These are phyloP conservation scores for Ogataea thermomethanolica DNA, from an alignment of 805 yeast genomes.

Conservation along the genomic window DNA sequence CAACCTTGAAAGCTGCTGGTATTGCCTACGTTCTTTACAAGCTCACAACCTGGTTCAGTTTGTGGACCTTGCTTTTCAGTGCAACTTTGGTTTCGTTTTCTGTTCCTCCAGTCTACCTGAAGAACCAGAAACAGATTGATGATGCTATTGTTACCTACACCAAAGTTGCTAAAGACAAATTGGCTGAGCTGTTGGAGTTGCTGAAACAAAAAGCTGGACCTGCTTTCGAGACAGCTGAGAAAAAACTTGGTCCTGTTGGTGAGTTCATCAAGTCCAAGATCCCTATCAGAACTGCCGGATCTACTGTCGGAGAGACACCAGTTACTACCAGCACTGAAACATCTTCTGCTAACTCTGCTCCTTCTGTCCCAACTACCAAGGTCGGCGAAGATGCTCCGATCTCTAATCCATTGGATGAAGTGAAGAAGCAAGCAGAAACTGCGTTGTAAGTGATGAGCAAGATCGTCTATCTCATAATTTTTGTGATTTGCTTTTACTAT, in stretches of 20 bases:
- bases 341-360: conserved; percentile 10
- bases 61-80: conserved; percentile 61
- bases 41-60: conserved; percentile 70
- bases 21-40: conserved; percentile 61
- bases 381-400: conserved; percentile 5
- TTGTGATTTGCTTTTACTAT: conserved; percentile 4
- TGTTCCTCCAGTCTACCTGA: conserved; percentile 68
- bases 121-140: conserved; percentile 76
- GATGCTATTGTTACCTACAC: conserved; percentile 48
- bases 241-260: conserved; percentile 66
- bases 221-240: conserved; percentile 51
- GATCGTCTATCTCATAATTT: neutral
- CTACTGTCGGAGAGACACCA: conserved; percentile 49
- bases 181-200: conserved; percentile 38
- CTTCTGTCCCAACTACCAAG: conserved; percentile 4
- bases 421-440: conserved; percentile 10
- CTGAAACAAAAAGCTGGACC: conserved; percentile 51
- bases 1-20: conserved; percentile 71
- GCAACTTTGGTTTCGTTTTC: conserved; percentile 64
- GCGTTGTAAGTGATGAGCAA: conserved; percentile 9
- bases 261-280: conserved; percentile 52
- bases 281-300: conserved; percentile 67
- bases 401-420: conserved; percentile 10
- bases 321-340: conserved; percentile 7
- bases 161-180: conserved; percentile 48